Evolutionary conservation across 768 basidiomycete genomes (phyloP), one percentile per base, ranked within the genome.

Genomic region (Chiua virens): DNA sequence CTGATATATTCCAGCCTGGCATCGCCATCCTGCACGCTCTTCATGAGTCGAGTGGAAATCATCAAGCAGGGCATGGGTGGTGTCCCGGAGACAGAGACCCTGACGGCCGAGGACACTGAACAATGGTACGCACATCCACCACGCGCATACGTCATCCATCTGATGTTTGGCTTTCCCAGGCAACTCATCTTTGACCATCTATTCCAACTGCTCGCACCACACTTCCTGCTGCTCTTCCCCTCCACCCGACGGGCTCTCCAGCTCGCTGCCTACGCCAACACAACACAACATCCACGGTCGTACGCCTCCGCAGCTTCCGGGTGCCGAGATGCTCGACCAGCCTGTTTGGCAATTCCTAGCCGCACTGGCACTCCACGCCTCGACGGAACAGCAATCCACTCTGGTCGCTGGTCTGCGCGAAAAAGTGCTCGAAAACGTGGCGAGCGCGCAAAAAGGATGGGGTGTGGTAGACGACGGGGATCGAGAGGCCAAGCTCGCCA

Each of bases 311-410:
- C 88, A 90, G 63, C 85, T 41, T 2, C 13, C 59, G 51, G 39
- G 67, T 64, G 35, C 73, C 68, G 88, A 89, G 64, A 75, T 80
- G 51, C 77, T 88, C 48, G 92, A 96, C 71, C 89, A 90, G 67
- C 90, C 89, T 14, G 89, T 92, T n/a, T 97, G 94, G 93, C 87
- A 90, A 65, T 91, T 94, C 77, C 79, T 97, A 32, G 91, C 93
- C 8, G 85, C 92, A 2, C 72, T 98, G 44, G 95, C 94, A 3
- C 77, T 95, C 36, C 87, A 89, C 57, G 89, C 92, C 13, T 81
- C 82, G 42, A 76, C 83, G 38, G 87, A 92, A 58, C 92, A 99
- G 68, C 96, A 98, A 66, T 89, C 91, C 56, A 74, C 83, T 40
- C 79, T 99, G 42, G 95, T 99, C 30, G 81, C 84, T 18, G 77